A percentile compares a stretch with the other conserved stretches of the same genome.
Conservation (phyloP, 1,284 basidiomycete genomes). For the Sporisorium exsertum region DNA sequence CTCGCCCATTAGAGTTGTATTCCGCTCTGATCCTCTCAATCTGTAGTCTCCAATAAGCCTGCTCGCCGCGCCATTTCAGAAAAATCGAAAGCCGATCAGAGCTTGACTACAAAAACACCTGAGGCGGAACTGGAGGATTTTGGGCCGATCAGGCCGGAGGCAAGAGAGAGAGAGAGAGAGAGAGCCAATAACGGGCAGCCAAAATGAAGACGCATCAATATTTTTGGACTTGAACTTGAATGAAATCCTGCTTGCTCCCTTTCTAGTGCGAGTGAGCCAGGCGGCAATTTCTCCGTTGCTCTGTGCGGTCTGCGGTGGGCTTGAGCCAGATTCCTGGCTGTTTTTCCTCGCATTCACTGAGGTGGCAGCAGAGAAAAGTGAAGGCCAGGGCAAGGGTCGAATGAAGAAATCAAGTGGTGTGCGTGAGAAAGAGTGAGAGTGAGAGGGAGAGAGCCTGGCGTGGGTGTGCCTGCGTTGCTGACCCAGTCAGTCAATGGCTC, state of each 20-base stretch:
- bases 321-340: background rate
- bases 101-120: background rate
- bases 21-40: background rate
- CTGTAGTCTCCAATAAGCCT: background rate
- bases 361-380: background rate
- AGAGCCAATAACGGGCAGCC: background rate
- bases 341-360: background rate
- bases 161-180: too few relatives aligned
- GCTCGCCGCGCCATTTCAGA: background rate
- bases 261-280: constrained; percentile 1
- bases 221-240: background rate
- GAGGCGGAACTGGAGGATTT: background rate
- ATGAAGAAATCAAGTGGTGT: constrained; percentile 1
- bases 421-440: constrained; percentile 8
- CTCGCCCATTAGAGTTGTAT: too few relatives aligned
- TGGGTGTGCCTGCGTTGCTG: constrained; percentile 10
- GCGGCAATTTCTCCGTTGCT: background rate
- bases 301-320: background rate
- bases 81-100: background rate
- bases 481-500: constrained; percentile 20
- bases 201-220: background rate
- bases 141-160: background rate
- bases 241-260: background rate
- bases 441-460: constrained; percentile 1
- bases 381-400: background rate